Evolutionary conservation across 371 early-diverging fungal species (phyloP), one percentile per base, ranked within the genome.

Genomic region (Haplosporangium sp.): DNA sequence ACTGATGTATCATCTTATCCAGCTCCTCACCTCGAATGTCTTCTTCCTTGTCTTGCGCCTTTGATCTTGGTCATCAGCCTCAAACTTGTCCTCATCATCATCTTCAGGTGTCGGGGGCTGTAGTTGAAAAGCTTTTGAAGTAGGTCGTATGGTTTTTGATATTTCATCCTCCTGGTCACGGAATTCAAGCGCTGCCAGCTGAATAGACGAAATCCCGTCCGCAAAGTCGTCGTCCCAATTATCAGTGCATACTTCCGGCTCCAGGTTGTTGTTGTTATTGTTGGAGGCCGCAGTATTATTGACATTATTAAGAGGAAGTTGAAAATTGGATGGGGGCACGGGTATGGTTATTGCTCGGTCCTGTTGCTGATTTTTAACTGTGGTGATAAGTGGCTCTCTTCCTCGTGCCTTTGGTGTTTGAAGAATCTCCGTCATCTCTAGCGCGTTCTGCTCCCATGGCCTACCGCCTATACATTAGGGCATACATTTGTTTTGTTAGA

Each of bases 221-320:
- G 72, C 79, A 64, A 84, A 84, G 59, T 84, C 85, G 56, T 77
- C 83, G 51, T 84, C 85, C 85, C 85, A 84, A 55, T 79, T 84
- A 46, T 81, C 80, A 1, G 64, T 73, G 36, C 59, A 61, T 8
- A 61, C 65, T 40, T 84, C 84, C 9, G 81, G 81, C 48, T 82
- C 74, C 8, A 67, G 59, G 11, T 61, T 62, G 38, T 66, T 70
- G 41, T 40, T 76, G 51, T 37, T 47, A 16, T 48, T 29, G 29
- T 29, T 51, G 14, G 41, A 56, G 16, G 55, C 38, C 13, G 8
- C 40, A 12, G 21, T 62, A 21, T 47, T 52, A 38, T 40, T 62
- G 9, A 41, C n/a, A 21, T 42, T 60, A 10, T 50, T 42, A 11
- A 16, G 38, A 14, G 50, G 42, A 13, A 47, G 41, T 47, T 61